These are phyloP conservation scores for Heritiera fomes DNA, from an alignment of 345 rosid species.

Conservation along the genomic window DNA sequence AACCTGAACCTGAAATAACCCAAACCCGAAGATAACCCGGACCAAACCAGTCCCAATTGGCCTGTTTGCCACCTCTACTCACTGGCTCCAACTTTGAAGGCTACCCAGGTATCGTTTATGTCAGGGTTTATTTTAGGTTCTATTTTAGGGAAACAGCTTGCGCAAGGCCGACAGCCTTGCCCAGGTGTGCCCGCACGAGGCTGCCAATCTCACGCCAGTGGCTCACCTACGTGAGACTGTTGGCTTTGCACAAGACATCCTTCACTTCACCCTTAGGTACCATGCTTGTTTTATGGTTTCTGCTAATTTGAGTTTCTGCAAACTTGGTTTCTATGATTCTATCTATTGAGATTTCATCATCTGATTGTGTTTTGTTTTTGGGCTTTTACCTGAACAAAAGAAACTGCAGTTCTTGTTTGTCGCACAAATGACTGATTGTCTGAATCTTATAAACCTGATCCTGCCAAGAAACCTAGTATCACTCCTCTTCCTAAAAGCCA, in stretches of 20 bases:
- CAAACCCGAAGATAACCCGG: too few relatives aligned
- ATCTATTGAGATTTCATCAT: not conserved
- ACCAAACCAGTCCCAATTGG: too few relatives aligned
- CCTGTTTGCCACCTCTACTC: too few relatives aligned
- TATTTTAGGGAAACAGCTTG: too few relatives aligned
- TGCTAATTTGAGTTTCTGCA: not conserved
- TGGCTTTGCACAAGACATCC: conserved; percentile 23
- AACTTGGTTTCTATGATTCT: not conserved
- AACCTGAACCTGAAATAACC: too few relatives aligned
- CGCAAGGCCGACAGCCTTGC: too few relatives aligned
- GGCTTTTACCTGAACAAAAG: conserved; percentile 31
- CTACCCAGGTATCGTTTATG: too few relatives aligned
- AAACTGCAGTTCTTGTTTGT: conserved; percentile 45
- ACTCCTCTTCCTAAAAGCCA: conserved; percentile 56
- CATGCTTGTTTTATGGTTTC: not conserved
- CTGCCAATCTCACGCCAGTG: too few relatives aligned
- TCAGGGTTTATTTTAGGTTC: too few relatives aligned
- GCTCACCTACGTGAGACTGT: too few relatives aligned
- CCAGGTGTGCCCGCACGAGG: too few relatives aligned
- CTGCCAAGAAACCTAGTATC: conserved; percentile 40
- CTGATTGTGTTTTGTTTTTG: not conserved
- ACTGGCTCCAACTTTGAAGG: too few relatives aligned
- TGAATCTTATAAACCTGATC: conserved; percentile 22
- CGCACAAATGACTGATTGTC: conserved; percentile 24
- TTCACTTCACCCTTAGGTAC: not conserved